Percentiles rank a stretch among this genome's conserved stretches.
Evolutionary conservation across 495 filamentous ascomycete genomes (phyloP).

Genomic region (Lasiosphaeria miniovina): DNA sequence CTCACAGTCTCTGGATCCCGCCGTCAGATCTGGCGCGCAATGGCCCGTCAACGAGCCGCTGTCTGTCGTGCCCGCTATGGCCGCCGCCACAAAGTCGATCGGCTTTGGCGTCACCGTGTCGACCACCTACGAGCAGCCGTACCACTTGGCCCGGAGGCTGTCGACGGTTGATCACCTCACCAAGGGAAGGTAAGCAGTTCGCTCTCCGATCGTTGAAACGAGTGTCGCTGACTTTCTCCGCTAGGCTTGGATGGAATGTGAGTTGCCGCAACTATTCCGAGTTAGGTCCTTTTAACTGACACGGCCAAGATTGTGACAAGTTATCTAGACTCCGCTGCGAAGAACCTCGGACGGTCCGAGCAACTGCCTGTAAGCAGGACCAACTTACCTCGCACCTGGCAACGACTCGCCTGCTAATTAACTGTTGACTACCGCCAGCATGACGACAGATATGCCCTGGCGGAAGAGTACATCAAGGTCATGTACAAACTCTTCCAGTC

Average conservation of each 20-base stretch:
- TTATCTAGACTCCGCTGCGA: conserved; percentile 64
- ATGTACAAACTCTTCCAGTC: conserved; percentile 69
- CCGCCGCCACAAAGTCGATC: conserved; percentile 54
- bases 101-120: conserved; percentile 64
- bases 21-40: conserved; percentile 59
- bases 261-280: conserved; percentile 2
- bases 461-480: conserved; percentile 66
- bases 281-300: neutral
- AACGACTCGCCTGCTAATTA: neutral
- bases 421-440: conserved; percentile 40
- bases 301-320: conserved; percentile 55
- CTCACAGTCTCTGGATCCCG: conserved; percentile 54
- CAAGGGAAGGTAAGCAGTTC: conserved; percentile 45
- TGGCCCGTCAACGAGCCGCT: conserved; percentile 61
- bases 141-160: conserved; percentile 62
- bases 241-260: conserved; percentile 58
- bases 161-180: conserved; percentile 67
- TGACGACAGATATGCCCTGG: conserved; percentile 64
- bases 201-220: neutral
- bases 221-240: neutral
- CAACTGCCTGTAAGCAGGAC: conserved; percentile 38
- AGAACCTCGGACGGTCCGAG: conserved; percentile 54
- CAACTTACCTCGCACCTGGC: neutral
- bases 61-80: conserved; percentile 47
- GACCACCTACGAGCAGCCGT: conserved; percentile 68